Conservation (phyloP, 768 basidiomycete genomes). For the Naganishia antarctica region DNA sequence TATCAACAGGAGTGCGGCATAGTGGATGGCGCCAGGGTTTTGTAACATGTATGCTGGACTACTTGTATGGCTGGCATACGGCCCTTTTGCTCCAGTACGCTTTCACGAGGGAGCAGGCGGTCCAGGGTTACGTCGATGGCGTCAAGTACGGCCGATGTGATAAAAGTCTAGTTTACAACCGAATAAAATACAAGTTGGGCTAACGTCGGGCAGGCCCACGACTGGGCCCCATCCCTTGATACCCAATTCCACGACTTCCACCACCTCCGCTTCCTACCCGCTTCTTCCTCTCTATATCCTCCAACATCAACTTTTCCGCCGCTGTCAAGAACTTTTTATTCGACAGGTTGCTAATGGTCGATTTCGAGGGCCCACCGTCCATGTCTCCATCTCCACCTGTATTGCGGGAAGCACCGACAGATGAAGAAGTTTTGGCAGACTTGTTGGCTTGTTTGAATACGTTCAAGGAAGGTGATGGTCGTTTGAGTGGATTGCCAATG, state of each 20-base stretch:
- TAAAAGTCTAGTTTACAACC: neutral
- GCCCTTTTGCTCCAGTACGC: no score
- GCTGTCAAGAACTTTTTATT: constrained; percentile 64
- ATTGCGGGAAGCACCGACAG: constrained; percentile 38
- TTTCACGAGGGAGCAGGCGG: no score
- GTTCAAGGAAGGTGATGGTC: constrained; percentile 55
- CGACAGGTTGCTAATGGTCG: constrained; percentile 4
- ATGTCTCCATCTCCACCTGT: constrained; percentile 34
- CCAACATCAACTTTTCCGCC: constrained; percentile 76
- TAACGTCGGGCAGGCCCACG: constrained; percentile 10
- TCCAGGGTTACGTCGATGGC: no score
- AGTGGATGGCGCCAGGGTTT: no score
- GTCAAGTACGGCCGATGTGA: no score
- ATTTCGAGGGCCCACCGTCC: neutral
- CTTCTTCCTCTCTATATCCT: constrained; percentile 85
- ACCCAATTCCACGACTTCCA: constrained; percentile 29
- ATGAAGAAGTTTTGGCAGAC: constrained; percentile 45
- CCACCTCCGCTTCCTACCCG: constrained; percentile 43
- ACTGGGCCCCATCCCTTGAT: constrained; percentile 38
- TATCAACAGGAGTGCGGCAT: constrained; percentile 53
- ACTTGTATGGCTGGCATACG: no score
- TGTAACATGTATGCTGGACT: no score
- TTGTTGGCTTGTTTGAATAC: constrained; percentile 52
- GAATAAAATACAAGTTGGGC: neutral
- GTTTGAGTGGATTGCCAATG: constrained; percentile 38